Evolutionary conservation across 2,329 filamentous ascomycete species (phyloP).

Genomic region (Xylaria polymorpha): DNA sequence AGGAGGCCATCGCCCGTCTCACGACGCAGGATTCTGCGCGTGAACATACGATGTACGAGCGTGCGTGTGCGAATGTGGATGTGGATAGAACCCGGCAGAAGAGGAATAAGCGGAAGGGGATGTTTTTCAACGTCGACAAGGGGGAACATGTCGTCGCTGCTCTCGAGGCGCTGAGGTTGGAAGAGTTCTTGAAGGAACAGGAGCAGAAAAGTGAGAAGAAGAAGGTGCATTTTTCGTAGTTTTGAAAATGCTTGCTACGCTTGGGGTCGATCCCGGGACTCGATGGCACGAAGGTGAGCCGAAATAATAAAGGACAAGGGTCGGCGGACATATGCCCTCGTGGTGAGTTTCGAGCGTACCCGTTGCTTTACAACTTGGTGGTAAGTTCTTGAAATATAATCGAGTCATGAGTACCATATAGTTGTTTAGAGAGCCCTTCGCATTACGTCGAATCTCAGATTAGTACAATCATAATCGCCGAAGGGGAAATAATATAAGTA

Average conservation of each 20-base stretch:
- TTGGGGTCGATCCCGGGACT: too few species aligned
- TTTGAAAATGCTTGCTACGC: too few species aligned
- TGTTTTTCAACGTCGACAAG: slow-evolving; percentile 9
- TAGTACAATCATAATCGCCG: too few species aligned
- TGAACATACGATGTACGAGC: slow-evolving; percentile 21
- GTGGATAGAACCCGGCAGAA: not conserved
- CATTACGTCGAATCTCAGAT: not conserved
- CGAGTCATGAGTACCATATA: not conserved
- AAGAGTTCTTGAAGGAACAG: slow-evolving; percentile 17
- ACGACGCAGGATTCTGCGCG: not conserved
- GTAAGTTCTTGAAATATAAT: not conserved
- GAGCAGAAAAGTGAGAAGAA: not conserved
- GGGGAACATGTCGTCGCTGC: slow-evolving; percentile 18
- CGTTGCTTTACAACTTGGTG: not conserved
- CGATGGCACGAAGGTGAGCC: too few species aligned
- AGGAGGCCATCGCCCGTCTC: not conserved
- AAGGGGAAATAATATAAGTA: too few species aligned
- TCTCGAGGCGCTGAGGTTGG: slow-evolving; percentile 23
- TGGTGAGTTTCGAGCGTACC: not conserved
- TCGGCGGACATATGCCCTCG: not conserved
- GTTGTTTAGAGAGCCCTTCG: not conserved
- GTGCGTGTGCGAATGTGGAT: not conserved
- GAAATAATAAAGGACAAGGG: too few species aligned
- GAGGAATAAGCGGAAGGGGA: slow-evolving; percentile 2
- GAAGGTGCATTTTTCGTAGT: slow-evolving; percentile 9